Evolutionary conservation across 176 grass and related monocot genomes (phyloP).

Genomic region (Neostapfia colusana): DNA sequence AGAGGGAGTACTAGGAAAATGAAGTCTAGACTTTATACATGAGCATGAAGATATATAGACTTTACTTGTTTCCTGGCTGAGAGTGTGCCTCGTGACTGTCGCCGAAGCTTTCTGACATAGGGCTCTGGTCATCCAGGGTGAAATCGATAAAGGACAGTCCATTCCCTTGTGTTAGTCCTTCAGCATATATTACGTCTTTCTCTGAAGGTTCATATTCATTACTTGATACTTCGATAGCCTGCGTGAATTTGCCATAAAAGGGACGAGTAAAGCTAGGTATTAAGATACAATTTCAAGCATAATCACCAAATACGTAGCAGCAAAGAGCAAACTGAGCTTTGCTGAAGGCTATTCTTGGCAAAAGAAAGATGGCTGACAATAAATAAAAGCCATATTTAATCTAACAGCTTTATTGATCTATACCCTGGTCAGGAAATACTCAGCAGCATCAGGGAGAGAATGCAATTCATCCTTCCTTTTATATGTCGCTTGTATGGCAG

Average conservation of each 20-base stretch:
- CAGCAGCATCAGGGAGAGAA: slow-evolving; percentile 89
- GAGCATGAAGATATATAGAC: slow-evolving; percentile 15
- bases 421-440: slow-evolving; percentile 93
- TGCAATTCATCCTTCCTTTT: slow-evolving; percentile 86
- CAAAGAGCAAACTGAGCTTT: neutral
- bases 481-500: slow-evolving; percentile 92
- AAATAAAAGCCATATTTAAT: slow-evolving; percentile 18
- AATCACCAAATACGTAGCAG: neutral
- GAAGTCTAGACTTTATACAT: slow-evolving; percentile 16
- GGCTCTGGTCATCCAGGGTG: slow-evolving; percentile 75
- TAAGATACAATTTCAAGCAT: slow-evolving; percentile 16
- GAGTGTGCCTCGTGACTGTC: slow-evolving; percentile 67
- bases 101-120: slow-evolving; percentile 74
- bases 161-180: slow-evolving; percentile 97
- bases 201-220: slow-evolving; percentile 97
- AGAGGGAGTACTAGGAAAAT: too few species aligned
- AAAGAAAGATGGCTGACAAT: neutral
- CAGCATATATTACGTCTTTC: slow-evolving; percentile 84
- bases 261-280: neutral
- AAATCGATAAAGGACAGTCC: slow-evolving; percentile 90
- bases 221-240: slow-evolving; percentile 95
- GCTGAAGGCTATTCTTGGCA: neutral
- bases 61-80: slow-evolving; percentile 73
- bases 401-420: neutral
- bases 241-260: slow-evolving; percentile 39